Evolutionary conservation across 2,329 filamentous ascomycete species (phyloP).

Genomic region (Diaporthe sp.): DNA sequence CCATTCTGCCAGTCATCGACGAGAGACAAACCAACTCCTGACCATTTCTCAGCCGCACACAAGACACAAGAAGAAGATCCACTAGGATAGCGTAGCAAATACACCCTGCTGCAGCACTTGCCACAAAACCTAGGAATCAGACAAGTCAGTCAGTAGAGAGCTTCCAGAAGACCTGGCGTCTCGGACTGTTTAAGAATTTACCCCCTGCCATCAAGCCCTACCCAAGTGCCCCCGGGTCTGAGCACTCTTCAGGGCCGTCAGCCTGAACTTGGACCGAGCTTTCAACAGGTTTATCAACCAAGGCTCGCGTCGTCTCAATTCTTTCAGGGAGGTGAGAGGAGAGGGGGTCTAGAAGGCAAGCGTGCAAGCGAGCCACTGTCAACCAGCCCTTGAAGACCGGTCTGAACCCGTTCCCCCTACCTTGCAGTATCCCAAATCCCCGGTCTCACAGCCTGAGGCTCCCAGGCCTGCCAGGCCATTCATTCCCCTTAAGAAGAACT

Average conservation of each 20-base stretch:
- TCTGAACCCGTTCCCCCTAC: constrained; percentile 10
- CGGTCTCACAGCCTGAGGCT: constrained; percentile 18
- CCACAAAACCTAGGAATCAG: constrained; percentile 31
- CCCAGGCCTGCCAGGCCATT: background rate
- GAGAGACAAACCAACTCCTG: constrained; percentile 33
- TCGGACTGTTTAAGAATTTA: constrained; percentile 34
- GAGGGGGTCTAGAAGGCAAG: constrained; percentile 8
- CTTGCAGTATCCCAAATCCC: constrained; percentile 9
- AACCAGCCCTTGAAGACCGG: constrained; percentile 6
- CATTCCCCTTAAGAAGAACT: constrained; percentile 18
- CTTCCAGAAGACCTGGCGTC: constrained; percentile 35
- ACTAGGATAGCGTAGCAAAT: constrained; percentile 34
- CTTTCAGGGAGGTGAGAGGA: constrained; percentile 25
- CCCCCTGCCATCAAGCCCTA: constrained; percentile 28
- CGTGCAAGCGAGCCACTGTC: constrained; percentile 13
- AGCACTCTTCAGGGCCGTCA: constrained; percentile 27
- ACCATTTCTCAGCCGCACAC: constrained; percentile 32
- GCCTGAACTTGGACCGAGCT: constrained; percentile 13
- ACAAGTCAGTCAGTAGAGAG: constrained; percentile 32
- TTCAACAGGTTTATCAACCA: constrained; percentile 30
- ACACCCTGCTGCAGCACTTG: constrained; percentile 35
- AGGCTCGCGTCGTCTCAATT: constrained; percentile 25
- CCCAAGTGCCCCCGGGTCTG: constrained; percentile 12
- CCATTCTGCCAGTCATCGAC: constrained; percentile 15
- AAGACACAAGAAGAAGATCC: constrained; percentile 27